Base-by-base conservation (phyloP, 2,329 filamentous ascomycete species). In the Rasamsonia emersonii region DNA sequence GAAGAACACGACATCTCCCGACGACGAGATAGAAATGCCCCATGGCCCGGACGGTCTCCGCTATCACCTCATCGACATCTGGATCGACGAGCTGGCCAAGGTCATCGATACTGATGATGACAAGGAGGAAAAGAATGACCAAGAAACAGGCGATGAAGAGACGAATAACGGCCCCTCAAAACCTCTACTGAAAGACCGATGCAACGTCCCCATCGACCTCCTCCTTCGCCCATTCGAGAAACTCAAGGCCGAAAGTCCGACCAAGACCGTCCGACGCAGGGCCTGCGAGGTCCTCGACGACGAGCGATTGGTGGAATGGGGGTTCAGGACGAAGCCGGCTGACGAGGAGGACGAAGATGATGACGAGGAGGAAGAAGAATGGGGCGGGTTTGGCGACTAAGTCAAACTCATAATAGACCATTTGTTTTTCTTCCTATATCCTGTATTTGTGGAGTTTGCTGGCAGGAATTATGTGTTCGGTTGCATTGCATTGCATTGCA, bases 51-150 rank as follows among this genome's bases (percentile, higher is more conserved):
- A 91, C 46, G 91, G 91, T 0, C 54, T 98, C 55, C 67, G 86
- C 41, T 78, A 93, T 57, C 91, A 98, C 60, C 73, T 88, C 9
- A 59, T 93, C 41, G 91, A 98, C 63, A 73, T 96, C 33, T 96
- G 83, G 76, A 73, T 93, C 6, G 91, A 96, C 56, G 88, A 95
- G 68, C 59, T 88, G 47, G 82, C 88, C 58, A 79, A 78, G 51
- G 73, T 77, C 19, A 73, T 77, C 32, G 66, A 73, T 9, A 59
- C 61, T 20, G 61, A 59, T 7, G 59, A 62, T 8, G 53, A 53
- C 9, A 49, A 50, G 3, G 48, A 50, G 4, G 50, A 47, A 8
- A 50, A 49, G 8, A 56, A 54, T 4, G 49, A 47, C 18, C 49
- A 57, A 24, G 49, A 58, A 39, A 53, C 58, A 30, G 40, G 49